Conservation (phyloP, 345 rosid species). For the Carallia pectinifolia region DNA sequence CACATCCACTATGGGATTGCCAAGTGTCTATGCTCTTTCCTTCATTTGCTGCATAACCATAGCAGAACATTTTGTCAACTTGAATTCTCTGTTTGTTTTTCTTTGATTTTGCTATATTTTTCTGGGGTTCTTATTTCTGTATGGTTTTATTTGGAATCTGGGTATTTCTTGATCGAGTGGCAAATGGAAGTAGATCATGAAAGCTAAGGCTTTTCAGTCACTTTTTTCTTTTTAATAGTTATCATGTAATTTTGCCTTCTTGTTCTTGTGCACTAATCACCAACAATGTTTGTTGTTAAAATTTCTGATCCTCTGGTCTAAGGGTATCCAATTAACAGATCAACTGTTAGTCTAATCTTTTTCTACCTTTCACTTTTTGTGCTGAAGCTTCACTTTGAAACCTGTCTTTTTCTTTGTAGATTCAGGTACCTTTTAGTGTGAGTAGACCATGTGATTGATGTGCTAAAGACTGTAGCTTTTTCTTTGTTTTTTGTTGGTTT, state of each 20-base stretch:
- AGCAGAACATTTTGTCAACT: not conserved
- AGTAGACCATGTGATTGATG: not conserved
- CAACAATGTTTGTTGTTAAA: too few relatives aligned
- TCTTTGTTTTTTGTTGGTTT: conserved; percentile 4
- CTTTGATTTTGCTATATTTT: conserved; percentile 9
- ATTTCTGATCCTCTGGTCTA: too few relatives aligned
- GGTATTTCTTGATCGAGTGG: conserved; percentile 16
- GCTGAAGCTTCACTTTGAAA: too few relatives aligned
- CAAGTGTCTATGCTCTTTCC: not conserved
- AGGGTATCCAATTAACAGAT: too few relatives aligned
- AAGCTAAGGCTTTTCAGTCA: not conserved
- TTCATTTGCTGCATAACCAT: not conserved
- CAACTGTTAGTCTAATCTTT: too few relatives aligned
- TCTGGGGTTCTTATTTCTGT: not conserved
- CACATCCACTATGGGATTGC: not conserved
- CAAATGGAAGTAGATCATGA: not conserved
- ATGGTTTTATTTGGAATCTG: conserved; percentile 18
- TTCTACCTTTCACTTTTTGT: too few relatives aligned
- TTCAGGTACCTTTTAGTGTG: not conserved
- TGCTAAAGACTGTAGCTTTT: not conserved
- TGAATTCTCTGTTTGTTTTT: not conserved
- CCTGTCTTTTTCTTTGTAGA: not conserved
- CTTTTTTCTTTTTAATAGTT: not conserved
- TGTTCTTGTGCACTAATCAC: not conserved
- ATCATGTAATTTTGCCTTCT: not conserved